A percentile compares a stretch with the other conserved stretches of the same genome.
These are phyloP conservation scores for Vaccinium corymbosum DNA, from an alignment of 148 eudicot species.

Conservation along the genomic window DNA sequence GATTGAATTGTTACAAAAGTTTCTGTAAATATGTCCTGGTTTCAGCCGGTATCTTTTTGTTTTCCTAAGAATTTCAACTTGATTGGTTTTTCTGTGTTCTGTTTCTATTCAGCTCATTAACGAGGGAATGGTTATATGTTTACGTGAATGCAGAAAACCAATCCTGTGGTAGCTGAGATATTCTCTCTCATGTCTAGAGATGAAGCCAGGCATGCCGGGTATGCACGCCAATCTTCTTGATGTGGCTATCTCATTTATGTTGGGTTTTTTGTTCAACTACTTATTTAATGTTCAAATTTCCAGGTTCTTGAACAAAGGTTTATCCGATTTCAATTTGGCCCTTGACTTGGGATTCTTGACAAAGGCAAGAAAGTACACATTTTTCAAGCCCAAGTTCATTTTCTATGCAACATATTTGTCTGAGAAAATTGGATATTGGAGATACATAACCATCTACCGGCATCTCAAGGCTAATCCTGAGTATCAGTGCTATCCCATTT, in stretches of 20 bases:
- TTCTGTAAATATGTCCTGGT: not conserved
- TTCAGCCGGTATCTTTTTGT: not conserved
- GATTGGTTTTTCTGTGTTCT: not conserved
- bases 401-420: conserved; percentile 94
- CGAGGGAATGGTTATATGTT: conserved; percentile 1
- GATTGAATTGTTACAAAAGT: not conserved
- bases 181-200: conserved; percentile 99
- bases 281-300: not conserved
- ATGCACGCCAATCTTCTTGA: conserved; percentile 21
- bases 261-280: not conserved
- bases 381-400: conserved; percentile 98
- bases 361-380: conserved; percentile 95
- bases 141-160: conserved; percentile 77
- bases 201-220: conserved; percentile 99
- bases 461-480: conserved; percentile 91
- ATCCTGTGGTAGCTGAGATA: conserved; percentile 96
- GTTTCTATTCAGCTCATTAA: not conserved
- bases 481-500: conserved; percentile 86
- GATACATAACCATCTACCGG: conserved; percentile 94
- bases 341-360: conserved; percentile 91
- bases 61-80: not conserved
- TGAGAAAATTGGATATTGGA: conserved; percentile 99
- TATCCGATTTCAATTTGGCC: conserved; percentile 94
- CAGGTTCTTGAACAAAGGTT: conserved; percentile 96
- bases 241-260: not conserved